Base-by-base conservation (phyloP, 495 filamentous ascomycete genomes). In the Penicillium flavigenum region DNA sequence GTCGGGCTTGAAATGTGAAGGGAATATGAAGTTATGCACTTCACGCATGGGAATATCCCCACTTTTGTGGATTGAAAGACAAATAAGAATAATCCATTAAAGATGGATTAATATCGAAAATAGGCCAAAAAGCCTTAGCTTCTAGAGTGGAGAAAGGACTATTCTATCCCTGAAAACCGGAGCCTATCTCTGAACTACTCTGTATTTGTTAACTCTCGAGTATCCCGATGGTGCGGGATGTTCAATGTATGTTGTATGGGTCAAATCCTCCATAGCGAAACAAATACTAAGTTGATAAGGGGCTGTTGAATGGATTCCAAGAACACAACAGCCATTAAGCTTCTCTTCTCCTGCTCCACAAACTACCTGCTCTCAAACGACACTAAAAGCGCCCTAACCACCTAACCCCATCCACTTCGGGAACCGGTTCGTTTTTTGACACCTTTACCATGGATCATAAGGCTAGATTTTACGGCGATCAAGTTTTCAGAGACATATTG, bases 391-490 rank as follows among this genome's bases (percentile, higher is more conserved):
- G 14, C 53, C 43, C 10, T 24, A 9, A 53, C 45, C 38, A 54
- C 32, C 12, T 48, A 26, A 20, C 44, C 36, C 48, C 48, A 19
- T 44, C 47, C 49, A 47, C 45, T 17, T 57, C 47, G 50, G 45
- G 63, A 63, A 63, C 63, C 60, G 56, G 63, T 66, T 58, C 58
- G 56, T 47, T 47, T 19, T 27, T 64, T 62, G 26, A 50, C 20
- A 14, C 8, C 38, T 20, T 58, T 48, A 54, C 34, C 36, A 53
- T 26, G 17, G 48, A 45, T 61, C 49, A 38, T 58, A 63, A 68
- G 38, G 63, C 56, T 60, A 26, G 51, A 62, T 68, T 65, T 68
- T 60, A 68, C 36, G 24, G 50, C 41, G 49, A 22, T 32, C 29
- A 34, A 29, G 46, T 29, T 29, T 29, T 44, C 36, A 57, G 46